Base-by-base conservation (phyloP, 169 alveolate genomes). In the Besnoitia besnoiti region DNA sequence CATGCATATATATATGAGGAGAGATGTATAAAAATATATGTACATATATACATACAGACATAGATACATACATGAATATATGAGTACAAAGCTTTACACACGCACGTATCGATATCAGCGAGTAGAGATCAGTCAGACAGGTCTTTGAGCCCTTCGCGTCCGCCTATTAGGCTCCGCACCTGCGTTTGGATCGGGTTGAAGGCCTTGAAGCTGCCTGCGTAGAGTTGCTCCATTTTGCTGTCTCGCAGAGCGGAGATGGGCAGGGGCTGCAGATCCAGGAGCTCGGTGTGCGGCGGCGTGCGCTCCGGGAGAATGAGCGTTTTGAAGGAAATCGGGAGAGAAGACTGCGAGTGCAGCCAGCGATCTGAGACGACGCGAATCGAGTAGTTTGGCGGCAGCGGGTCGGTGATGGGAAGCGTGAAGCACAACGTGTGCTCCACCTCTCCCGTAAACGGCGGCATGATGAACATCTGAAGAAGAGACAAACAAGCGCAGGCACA, bases 361-460 rank as follows among this genome's bases (percentile, higher is more conserved):
- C 98, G 90, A 95, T 99, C 99, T 14, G 99, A 97, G 40, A 99
- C 97, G 40, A 99, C 98, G 62, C 99, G 98, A 39, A 99, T 97
- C 95, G 98, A 99, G 95, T 99, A 99, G 90, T 97, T 95, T 40
- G 99, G 99, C 82, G 99, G 99, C 93, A 98, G 92, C 7, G 99
- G 99, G 85, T 99, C 99, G 89, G 97, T 97, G 46, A 99, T 96
- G 12, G 99, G 99, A 73, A 99, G 98, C 42, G 99, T 98, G 95
- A 99, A 98, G 75, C 98, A 96, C 59, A 99, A 79, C 76, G 97
- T 94, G 75, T 96, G 97, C 94, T 98, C 99, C 35, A 93, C 96
- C 62, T 96, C 97, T 39, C 95, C 95, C 4, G 93, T 96, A 14
- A 84, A 89, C 50, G 90, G 93, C 19, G 94, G 90, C 77, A 93